Evolutionary conservation across 2,329 filamentous ascomycete species (phyloP), one percentile per base, ranked within the genome.

Genomic region (Diaporthe amygdali): DNA sequence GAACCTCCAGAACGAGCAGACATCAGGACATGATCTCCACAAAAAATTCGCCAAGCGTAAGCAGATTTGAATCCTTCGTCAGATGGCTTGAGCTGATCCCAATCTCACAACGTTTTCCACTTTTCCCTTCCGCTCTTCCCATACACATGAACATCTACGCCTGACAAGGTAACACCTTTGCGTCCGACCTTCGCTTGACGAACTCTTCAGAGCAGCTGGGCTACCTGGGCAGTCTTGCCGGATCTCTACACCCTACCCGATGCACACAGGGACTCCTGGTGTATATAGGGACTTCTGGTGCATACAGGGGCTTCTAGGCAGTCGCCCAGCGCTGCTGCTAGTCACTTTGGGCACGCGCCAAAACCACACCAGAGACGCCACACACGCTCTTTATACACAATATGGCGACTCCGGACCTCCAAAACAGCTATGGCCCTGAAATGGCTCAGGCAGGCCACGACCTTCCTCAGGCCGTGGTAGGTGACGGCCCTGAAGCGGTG

Each of bases 361-460:
- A 32, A 46, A 61, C 17, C 4, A 61, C 39, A 22, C 22, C n/a
- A n/a, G 25, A n/a, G 22, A 46, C 55, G 55, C 37, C 39, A 46
- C 55, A 22, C 7, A 30, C 39, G 9, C 55, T 5, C 56, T 14
- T n/a, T 17, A 46, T 22, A 37, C 34, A 30, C 39, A 17, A 68
- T n/a, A n/a, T 68, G 66, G 66, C 66, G 37, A 55, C 7, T 10
- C 25, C 47, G 25, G 52, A 68, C 25, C 66, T 68, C 10, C 66
- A 59, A 44, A 69, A 69, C 34, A 69, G 67, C 44, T 69, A 69
- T 49, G 67, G 67, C 32, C 67, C 67, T 5, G 67, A 69, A 12
- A 61, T 69, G 22, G 54, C 67, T 15, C 20, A 41, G 6, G 41
- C n/a, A 30, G 27, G 22, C 32, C 52, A 37, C 15, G 39, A 61